Base-by-base conservation (phyloP, 441 rosid genomes). In the Mallotus japonicus region DNA sequence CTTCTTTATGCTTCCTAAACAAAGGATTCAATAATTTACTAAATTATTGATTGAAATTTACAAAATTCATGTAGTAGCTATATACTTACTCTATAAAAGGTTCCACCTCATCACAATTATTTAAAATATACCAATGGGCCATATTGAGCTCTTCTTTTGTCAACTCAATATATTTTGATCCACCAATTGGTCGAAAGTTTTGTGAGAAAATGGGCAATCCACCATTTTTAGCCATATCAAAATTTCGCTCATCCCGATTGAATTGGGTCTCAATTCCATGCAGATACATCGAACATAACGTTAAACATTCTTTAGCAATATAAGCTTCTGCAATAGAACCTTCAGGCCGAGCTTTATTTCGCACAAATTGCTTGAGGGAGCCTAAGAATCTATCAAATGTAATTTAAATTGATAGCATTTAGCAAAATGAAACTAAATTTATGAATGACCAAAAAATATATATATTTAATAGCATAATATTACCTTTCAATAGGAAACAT, bases 401-500 rank as follows among this genome's bases (percentile, higher is more conserved):
- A 13, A 60, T 28, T 13, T 3, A 12, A 12, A 28, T 28, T 59
- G 5, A 22, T 22, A 22, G 11, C 1, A 24, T 24, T 24, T 2
- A 22, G 22, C 14, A 0, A 61, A 14, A 61, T 1, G 4, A 61
- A 32, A 11, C 32, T 3, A 8, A 62, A 32, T 32, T 32, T 32
- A 32, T 32, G 7, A 8, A 6, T 15, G n/a, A n/a, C n/a, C n/a
- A n/a, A n/a, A n/a, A n/a, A n/a, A n/a, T n/a, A n/a, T n/a, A n/a
- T n/a, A n/a, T n/a, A n/a, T n/a, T n/a, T n/a, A n/a, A n/a, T n/a
- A n/a, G n/a, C n/a, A n/a, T 15, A 0, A 62, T 37, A 8, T 62
- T 37, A 62, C 65, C 65, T 37, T 62, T 62, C 47, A 16, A 62
- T 62, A 1, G 53, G 67, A 44, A 7, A 64, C 22, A 66, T 66